Base-by-base conservation (phyloP, 2,329 filamentous ascomycete genomes). In the Pleurostoma richardsiae region DNA sequence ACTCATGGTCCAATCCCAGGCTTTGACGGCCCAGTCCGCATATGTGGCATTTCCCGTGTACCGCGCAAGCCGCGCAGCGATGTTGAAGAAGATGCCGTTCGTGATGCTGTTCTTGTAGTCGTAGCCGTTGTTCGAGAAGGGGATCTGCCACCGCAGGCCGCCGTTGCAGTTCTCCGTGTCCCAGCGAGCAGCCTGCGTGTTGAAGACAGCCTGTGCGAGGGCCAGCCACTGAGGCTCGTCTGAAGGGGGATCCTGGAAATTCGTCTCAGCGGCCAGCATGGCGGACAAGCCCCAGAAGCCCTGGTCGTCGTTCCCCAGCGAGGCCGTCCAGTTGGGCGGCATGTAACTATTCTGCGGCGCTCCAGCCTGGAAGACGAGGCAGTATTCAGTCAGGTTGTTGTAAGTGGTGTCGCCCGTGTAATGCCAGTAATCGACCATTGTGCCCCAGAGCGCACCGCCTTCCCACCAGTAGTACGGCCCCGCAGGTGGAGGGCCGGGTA, bases 391-490 rank as follows among this genome's bases (percentile, higher is more conserved):
- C 8, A 75, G 61, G 33, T 71, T 59, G 56, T 83, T 83, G 64
- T 83, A 83, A 5, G 71, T 72, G 2, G 63, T 59, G 59, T 85
- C 80, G 41, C 79, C 77, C 0, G 81, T 85, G 53, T 76, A 78
- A 53, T 75, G 74, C 79, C 79, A 84, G 59, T 85, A 85, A 60
- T 85, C 79, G 47, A 86, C 73, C 50, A 83, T 58, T 3, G 78
- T 76, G 55, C 79, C 76, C 69, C 82, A 84, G 67, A 86, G 69
- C 19, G 77, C 75, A 52, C 79, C 76, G 8, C 74, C 77, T 61
- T 85, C 79, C 82, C 82, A 86, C 82, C 82, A 86, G 68, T 84
- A 85, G 57, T 80, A 81, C 41, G 66, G 63, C 27, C 71, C 71
- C 26, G 49, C 57, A 4, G 70, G 67, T 6, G 72, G 72, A 31